Percentiles rank a stretch among this genome's conserved stretches.
phyloP scores from a whole-genome alignment of 2,329 filamentous ascomycete genomes.

The Stromatinia cepivora region DNA sequence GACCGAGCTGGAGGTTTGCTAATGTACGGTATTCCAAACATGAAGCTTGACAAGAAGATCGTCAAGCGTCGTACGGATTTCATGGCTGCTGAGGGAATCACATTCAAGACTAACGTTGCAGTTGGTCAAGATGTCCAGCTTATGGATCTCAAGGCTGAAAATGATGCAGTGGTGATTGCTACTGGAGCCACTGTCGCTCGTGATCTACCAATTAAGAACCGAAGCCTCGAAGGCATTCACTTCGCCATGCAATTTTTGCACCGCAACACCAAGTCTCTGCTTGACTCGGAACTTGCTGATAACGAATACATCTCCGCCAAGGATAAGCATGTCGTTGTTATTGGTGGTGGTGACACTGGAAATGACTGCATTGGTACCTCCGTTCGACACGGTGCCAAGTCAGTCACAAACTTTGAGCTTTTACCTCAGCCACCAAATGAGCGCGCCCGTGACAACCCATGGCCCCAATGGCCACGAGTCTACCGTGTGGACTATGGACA shows the following conservation, averaged over 20 bases:
- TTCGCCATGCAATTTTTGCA: constrained; percentile 97
- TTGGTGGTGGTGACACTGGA: constrained; percentile 95
- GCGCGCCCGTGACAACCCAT: constrained; percentile 91
- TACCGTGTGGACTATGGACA: constrained; percentile 99
- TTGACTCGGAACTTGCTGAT: constrained; percentile 85
- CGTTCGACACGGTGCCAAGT: constrained; percentile 92
- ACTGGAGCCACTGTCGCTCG: constrained; percentile 92
- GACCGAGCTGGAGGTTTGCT: constrained; percentile 88
- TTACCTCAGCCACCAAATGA: constrained; percentile 88
- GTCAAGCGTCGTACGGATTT: constrained; percentile 95
- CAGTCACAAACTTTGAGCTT: constrained; percentile 94
- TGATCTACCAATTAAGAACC: constrained; percentile 86
- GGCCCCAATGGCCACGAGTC: constrained; percentile 97
- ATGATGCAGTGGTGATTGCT: constrained; percentile 85
- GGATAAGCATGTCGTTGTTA: constrained; percentile 93
- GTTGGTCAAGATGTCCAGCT: constrained; percentile 75
- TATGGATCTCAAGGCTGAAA: constrained; percentile 67
- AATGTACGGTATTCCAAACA: constrained; percentile 99
- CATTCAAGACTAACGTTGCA: constrained; percentile 74
- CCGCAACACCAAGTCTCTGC: constrained; percentile 95
- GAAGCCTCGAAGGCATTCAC: constrained; percentile 86
- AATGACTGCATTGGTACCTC: constrained; percentile 98
- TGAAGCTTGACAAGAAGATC: constrained; percentile 98
- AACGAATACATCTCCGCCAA: constrained; percentile 90
- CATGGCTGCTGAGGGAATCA: constrained; percentile 85